Evolutionary conservation across 805 yeast genomes (phyloP), one percentile per base, ranked within the genome.

Genomic region (Lipomyces yamanashiensis): DNA sequence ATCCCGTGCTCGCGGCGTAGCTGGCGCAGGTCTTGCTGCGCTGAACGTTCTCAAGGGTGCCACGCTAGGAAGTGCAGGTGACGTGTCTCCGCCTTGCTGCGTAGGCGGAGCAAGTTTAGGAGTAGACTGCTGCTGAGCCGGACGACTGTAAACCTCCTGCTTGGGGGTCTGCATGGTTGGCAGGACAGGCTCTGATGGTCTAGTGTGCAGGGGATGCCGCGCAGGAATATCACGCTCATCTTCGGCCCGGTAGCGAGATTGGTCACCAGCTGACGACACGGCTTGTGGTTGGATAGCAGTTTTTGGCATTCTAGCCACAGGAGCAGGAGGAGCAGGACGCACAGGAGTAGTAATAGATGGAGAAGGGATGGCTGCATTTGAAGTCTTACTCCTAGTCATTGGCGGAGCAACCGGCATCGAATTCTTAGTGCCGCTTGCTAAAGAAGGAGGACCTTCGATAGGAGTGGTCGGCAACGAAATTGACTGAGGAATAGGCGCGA

Each of bases 11-110:
- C 59, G 66, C 10, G 67, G 68, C 2, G 67, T 59, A 6, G 67
- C n/a, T 12, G 67, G 67, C 10, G 67, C 68, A 1, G 61, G 63
- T 12, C 67, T 63, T 1, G 70, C 45, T 1, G 71, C 69, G 8
- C 59, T 43, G n/a, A 61, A 58, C 1, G 67, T 47, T 59, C 58
- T 57, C 17, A 64, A 41, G 1, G 67, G 67, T 2, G 62, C 67
- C 12, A 51, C 40, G n/a, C 56, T 17, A 12, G 52, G 49, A n/a
- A 58, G 19, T 1, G 51, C 6, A 50, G 55, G 61, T 39, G 56
- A 45, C 9, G 45, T 36, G 39, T 39, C 54, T 6, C 37, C 41
- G 2, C 21, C 21, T 23, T 23, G 54, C 15, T 41, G 44, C 34
- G 21, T 45, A 2, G 54, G 52, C 28, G 54, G 47, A n/a, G 41